phyloP scores from a whole-genome alignment of 2,329 filamentous ascomycete species.

The Stagonosporopsis chrysanthemi region DNA sequence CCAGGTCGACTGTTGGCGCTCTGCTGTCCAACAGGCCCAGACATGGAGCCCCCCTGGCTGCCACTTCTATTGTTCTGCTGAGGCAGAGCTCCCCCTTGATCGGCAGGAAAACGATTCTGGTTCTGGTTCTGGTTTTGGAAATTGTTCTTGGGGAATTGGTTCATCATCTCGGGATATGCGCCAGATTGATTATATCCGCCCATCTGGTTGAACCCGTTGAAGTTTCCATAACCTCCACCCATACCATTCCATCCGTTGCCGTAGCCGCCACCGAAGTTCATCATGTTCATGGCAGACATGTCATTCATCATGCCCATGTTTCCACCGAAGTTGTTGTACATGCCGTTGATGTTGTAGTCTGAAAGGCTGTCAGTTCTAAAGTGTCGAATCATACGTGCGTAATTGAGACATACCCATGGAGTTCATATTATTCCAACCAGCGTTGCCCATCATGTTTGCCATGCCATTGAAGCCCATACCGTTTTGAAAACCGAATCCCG shows the following conservation, averaged over 20 bases:
- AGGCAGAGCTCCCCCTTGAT: slow-evolving; percentile 63
- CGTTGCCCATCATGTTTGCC: slow-evolving; percentile 56
- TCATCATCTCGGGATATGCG: slow-evolving; percentile 57
- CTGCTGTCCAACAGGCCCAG: slow-evolving; percentile 37
- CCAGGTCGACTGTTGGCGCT: slow-evolving; percentile 40
- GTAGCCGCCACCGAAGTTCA: slow-evolving; percentile 74
- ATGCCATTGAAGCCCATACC: slow-evolving; percentile 67
- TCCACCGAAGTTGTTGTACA: slow-evolving; percentile 73
- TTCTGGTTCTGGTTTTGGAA: slow-evolving; percentile 71
- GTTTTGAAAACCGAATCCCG: slow-evolving; percentile 53
- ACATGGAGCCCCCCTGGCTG: slow-evolving; percentile 43
- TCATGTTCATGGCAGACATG: slow-evolving; percentile 69
- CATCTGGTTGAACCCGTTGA: slow-evolving; percentile 58
- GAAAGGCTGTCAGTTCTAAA: slow-evolving; percentile 22
- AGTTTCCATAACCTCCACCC: slow-evolving; percentile 72
- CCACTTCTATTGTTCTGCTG: slow-evolving; percentile 52
- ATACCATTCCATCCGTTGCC: slow-evolving; percentile 71
- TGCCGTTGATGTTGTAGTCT: slow-evolving; percentile 69
- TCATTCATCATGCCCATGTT: slow-evolving; percentile 77
- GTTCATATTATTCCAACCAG: slow-evolving; percentile 76
- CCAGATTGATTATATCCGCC: slow-evolving; percentile 63
- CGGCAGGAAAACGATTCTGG: slow-evolving; percentile 79
- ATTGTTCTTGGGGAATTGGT: slow-evolving; percentile 67
- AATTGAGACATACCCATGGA: slow-evolving; percentile 74
- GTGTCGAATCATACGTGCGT: slow-evolving; percentile 20